These are phyloP conservation scores for Pholiota adiposa DNA, from an alignment of 1,284 basidiomycete species.

Conservation along the genomic window DNA sequence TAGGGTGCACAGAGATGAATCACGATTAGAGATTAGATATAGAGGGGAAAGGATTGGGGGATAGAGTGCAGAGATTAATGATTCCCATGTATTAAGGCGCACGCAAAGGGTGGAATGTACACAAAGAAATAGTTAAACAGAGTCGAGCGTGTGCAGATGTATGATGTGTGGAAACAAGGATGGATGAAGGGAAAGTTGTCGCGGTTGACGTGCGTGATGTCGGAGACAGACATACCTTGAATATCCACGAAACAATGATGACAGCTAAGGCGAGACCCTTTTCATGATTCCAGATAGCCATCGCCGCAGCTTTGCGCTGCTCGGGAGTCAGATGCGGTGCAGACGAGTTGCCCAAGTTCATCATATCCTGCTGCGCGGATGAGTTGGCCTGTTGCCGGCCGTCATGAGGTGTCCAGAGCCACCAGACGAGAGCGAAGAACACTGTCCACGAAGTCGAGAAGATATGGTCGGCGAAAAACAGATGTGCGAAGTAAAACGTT, in stretches of 20 bases:
- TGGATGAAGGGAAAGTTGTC: too few relatives aligned
- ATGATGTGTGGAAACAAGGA: neutral
- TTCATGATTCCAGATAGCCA: slow-evolving; percentile 88
- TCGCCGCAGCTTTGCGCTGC: slow-evolving; percentile 72
- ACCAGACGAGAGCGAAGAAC: slow-evolving; percentile 90
- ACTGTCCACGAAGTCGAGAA: slow-evolving; percentile 92
- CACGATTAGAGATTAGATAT: too few relatives aligned
- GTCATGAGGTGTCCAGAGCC: slow-evolving; percentile 90
- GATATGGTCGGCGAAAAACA: slow-evolving; percentile 92
- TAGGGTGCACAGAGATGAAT: slow-evolving; percentile 1
- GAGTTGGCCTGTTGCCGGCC: slow-evolving; percentile 82
- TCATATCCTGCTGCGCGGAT: slow-evolving; percentile 84
- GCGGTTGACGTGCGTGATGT: neutral
- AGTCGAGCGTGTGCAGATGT: too few relatives aligned
- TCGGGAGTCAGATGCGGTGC: slow-evolving; percentile 61
- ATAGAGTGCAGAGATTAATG: too few relatives aligned
- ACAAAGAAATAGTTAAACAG: too few relatives aligned
- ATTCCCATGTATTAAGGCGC: too few relatives aligned
- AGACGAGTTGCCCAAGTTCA: slow-evolving; percentile 55
- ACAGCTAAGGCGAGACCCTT: slow-evolving; percentile 82
- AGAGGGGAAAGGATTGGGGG: too few relatives aligned
- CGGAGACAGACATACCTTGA: slow-evolving; percentile 71
- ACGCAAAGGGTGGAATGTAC: too few relatives aligned
- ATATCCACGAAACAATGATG: slow-evolving; percentile 83
- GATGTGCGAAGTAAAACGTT: slow-evolving; percentile 88